Base-by-base conservation (phyloP, 2,329 filamentous ascomycete genomes). In the Blumeria hordei region DNA sequence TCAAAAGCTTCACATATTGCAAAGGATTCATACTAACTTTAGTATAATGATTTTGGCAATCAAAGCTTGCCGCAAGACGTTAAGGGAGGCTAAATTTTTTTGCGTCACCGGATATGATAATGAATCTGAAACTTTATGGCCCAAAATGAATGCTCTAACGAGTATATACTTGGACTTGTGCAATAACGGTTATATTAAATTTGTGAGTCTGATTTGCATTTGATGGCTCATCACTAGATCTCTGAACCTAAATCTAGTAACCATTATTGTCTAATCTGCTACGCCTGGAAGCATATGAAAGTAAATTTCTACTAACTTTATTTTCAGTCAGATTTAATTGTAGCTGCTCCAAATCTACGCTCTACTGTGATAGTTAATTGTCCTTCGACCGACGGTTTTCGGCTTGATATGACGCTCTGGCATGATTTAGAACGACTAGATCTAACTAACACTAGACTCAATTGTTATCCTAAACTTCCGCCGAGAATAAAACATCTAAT, bases 1-100 rank as follows among this genome's bases (percentile, higher is more conserved):
- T 16, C 51, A 59, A 39, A 59, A 44, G 2, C 28, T 66, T 0
- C 39, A 50, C n/a, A 53, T 63, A 4, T 56, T 55, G 4, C 32
- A 35, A 14, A 56, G 43, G 36, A 61, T 55, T 28, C 44, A 60
- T 16, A 60, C 64, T 7, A 55, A 53, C 36, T 54, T 59, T 11
- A 37, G 18, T 18, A 16, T 57, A 41, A 55, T 59, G 6, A 53
- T 60, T 8, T 28, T 41, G 21, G 55, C 56, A 6, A 45, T 65
- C 6, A 55, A 54, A 39, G 35, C 14, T 21, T 62, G 60, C 16
- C 49, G 56, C n/a, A 6, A 53, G 5, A 60, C 59, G 7, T 45
- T 66, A 12, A 50, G 56, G 2, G 55, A 62, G 35, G 59, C 58
- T 34, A 57, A 43, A 8, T 61, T 63, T 39, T 32, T 58, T 3